Evolutionary conservation across 169 alveolate species (phyloP).

Genomic region (Sarcocystis neurona): DNA sequence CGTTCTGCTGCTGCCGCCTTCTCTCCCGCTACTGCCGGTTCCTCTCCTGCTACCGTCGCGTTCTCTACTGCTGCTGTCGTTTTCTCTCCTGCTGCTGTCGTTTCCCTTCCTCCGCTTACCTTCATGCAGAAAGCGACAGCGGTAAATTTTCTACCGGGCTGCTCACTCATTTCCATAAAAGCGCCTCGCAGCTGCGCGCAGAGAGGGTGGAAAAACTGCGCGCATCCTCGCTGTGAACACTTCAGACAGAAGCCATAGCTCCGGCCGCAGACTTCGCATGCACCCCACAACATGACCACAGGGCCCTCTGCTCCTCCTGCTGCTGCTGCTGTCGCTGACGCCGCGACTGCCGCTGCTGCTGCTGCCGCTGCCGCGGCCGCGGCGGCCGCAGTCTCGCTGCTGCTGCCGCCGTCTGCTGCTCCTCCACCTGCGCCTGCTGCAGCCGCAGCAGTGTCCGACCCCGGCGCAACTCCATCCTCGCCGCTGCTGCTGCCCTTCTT

Average conservation of each 20-base stretch:
- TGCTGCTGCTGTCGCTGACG: slow-evolving; percentile 33
- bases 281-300: neutral
- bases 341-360: neutral
- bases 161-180: slow-evolving; percentile 66
- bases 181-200: slow-evolving; percentile 66
- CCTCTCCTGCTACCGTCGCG: too few species aligned
- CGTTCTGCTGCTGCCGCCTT: too few species aligned
- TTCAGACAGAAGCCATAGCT: slow-evolving; percentile 46
- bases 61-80: too few species aligned
- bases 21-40: too few species aligned
- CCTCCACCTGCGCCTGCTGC: neutral
- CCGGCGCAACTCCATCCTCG: too few species aligned
- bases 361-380: neutral
- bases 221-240: slow-evolving; percentile 52
- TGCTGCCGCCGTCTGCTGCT: slow-evolving; percentile 1
- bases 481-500: neutral
- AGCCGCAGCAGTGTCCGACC: too few species aligned
- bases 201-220: slow-evolving; percentile 48
- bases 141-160: slow-evolving; percentile 15
- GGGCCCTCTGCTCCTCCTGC: neutral
- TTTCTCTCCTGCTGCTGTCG: too few species aligned
- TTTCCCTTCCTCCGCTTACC: too few species aligned
- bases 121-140: slow-evolving; percentile 58
- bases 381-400: neutral
- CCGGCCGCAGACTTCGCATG: slow-evolving; percentile 56